Evolutionary conservation across 2,329 filamentous ascomycete species (phyloP), one percentile per base, ranked within the genome.

Genomic region (Verticillium dahliae): DNA sequence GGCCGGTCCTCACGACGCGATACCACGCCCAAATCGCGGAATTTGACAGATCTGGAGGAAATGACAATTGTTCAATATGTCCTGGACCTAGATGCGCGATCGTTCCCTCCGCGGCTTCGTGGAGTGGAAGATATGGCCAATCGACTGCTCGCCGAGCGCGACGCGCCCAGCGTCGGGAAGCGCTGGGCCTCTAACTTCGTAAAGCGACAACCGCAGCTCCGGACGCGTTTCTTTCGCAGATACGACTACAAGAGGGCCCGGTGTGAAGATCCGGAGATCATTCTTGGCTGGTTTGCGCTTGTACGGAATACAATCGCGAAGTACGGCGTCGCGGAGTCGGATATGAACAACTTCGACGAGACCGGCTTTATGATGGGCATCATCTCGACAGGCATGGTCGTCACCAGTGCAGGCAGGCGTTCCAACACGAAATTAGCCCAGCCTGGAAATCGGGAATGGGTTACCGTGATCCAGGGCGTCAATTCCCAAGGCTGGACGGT

Each of bases 291-390:
- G 37, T 38, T 38, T 14, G 10, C 10, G 10, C 37, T 38, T 14
- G 37, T 38, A 14, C 37, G 7, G 6, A 38, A 38, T 14, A 38
- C 14, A 14, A 4, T 38, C 37, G 37, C 37, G 6, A 38, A 38
- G 37, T 38, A 38, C 37, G 37, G 37, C 4, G 14, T 38, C 37
- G 10, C 10, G 14, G 37, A 38, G 37, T 10, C 15, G 7, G 67
- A 69, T 64, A 56, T 67, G 45, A 68, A 68, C 56, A 69, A 69
- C 63, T 70, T 69, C 54, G 61, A 69, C 61, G 63, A 74, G 62
- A 72, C 67, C 38, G 68, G 69, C 58, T 74, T 73, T 67, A 63
- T 67, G 41, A 72, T 74, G 56, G 71, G 70, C 57, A 62, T 70
- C 18, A 72, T 72, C 59, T 59, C 15, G 2, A 56, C 59, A 11